phyloP scores from a whole-genome alignment of 768 basidiomycete species.

The Mycena kentingensis region DNA sequence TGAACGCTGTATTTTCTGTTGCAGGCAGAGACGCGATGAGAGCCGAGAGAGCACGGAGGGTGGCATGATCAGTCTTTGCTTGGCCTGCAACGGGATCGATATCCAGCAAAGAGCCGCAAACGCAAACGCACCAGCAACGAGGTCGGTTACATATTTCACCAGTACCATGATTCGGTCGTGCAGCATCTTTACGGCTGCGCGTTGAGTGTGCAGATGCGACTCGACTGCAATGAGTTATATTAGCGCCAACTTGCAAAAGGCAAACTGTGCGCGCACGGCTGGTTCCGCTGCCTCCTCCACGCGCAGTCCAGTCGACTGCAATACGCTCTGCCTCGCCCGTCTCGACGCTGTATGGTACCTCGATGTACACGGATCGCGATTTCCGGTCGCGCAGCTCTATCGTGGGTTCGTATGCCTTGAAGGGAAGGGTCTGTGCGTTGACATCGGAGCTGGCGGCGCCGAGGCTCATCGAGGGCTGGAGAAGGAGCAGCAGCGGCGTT shows the following conservation, averaged over 20 bases:
- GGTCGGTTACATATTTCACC: conserved; percentile 81
- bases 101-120: background rate
- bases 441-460: conserved; percentile 50
- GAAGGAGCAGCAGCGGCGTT: conserved; percentile 83
- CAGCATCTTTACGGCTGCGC: conserved; percentile 96
- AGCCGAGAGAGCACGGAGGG: conserved; percentile 82
- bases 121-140: conserved; percentile 62
- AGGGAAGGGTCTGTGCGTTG: conserved; percentile 76
- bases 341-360: conserved; percentile 86
- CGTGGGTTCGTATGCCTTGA: conserved; percentile 92
- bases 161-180: conserved; percentile 87
- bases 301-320: conserved; percentile 94
- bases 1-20: conserved; percentile 78
- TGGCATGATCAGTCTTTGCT: conserved; percentile 74
- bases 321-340: conserved; percentile 99
- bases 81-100: conserved; percentile 47
- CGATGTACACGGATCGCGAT: conserved; percentile 78
- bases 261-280: conserved; percentile 54
- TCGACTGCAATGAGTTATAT: conserved; percentile 59
- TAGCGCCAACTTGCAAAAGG: conserved; percentile 1
- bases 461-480: conserved; percentile 55
- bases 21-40: conserved; percentile 88
- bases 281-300: conserved; percentile 79
- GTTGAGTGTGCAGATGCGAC: conserved; percentile 86
- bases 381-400: conserved; percentile 81